phyloP scores from a whole-genome alignment of 2,329 filamentous ascomycete species.

The Phaeoacremonium minimum region DNA sequence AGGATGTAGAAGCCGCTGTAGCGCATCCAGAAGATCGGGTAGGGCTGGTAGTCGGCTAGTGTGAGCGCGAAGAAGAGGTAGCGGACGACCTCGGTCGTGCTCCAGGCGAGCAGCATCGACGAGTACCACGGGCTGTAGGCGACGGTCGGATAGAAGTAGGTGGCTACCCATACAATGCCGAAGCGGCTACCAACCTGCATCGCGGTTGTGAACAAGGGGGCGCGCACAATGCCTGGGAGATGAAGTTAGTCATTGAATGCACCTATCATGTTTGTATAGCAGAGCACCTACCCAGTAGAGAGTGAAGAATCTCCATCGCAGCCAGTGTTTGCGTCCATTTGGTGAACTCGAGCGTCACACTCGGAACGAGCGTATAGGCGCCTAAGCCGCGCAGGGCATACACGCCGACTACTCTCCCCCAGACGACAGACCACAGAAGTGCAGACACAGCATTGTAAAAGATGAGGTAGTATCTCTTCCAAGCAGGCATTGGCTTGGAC shows the following conservation, averaged over 20 bases:
- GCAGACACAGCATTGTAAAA: conserved; percentile 9
- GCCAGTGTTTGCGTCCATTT: conserved; percentile 83
- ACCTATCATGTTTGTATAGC: no score
- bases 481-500: conserved; percentile 22
- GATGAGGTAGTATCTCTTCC: conserved; percentile 9
- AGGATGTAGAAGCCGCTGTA: conserved; percentile 93
- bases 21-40: conserved; percentile 70
- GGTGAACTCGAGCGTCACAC: conserved; percentile 60
- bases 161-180: conserved; percentile 83
- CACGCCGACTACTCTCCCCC: conserved; percentile 59
- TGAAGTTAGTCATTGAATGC: no score
- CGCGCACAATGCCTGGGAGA: conserved; percentile 74
- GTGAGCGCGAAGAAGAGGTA: conserved; percentile 87
- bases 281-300: conserved; percentile 58
- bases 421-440: conserved; percentile 71
- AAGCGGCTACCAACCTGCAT: conserved; percentile 89
- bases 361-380: conserved; percentile 51
- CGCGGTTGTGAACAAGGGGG: conserved; percentile 76
- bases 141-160: conserved; percentile 67
- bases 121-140: conserved; percentile 61
- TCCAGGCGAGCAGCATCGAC: conserved; percentile 83
- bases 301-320: conserved; percentile 78
- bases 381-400: conserved; percentile 42
- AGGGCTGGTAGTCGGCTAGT: conserved; percentile 59
- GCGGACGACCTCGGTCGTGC: conserved; percentile 83